Evolutionary conservation across 768 basidiomycete genomes (phyloP).

Genomic region (Galerina sulciceps): DNA sequence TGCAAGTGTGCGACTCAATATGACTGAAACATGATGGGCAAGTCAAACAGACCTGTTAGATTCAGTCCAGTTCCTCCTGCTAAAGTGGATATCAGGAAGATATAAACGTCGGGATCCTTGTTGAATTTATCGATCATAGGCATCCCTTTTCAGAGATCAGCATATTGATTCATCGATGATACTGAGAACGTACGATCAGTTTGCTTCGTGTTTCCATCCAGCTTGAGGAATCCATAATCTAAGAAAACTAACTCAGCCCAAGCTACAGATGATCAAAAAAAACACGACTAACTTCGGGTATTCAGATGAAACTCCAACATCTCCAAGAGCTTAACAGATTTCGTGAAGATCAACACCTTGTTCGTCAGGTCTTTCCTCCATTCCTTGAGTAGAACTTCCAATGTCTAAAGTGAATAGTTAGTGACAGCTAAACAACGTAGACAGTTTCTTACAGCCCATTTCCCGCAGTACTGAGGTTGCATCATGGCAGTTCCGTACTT

Average conservation of each 20-base stretch:
- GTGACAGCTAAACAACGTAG: neutral
- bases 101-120: constrained; percentile 66
- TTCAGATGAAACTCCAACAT: constrained; percentile 82
- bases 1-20: constrained; percentile 7
- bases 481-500: constrained; percentile 68
- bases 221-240: constrained; percentile 68
- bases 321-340: constrained; percentile 86
- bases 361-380: constrained; percentile 70
- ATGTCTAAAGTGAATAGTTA: constrained; percentile 48
- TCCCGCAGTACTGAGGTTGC: constrained; percentile 74
- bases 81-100: constrained; percentile 89
- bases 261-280: neutral
- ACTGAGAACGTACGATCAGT: constrained; percentile 57
- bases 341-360: constrained; percentile 94
- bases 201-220: constrained; percentile 80
- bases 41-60: constrained; percentile 52
- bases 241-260: neutral
- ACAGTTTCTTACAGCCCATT: constrained; percentile 69
- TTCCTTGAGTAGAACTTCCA: constrained; percentile 66
- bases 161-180: neutral
- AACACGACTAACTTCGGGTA: constrained; percentile 46
- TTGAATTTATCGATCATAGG: constrained; percentile 86
- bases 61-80: constrained; percentile 94
- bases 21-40: neutral
- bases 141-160: constrained; percentile 63